Evolutionary conservation across 495 filamentous ascomycete species (phyloP).

Genomic region (Aspergillus sparsus): DNA sequence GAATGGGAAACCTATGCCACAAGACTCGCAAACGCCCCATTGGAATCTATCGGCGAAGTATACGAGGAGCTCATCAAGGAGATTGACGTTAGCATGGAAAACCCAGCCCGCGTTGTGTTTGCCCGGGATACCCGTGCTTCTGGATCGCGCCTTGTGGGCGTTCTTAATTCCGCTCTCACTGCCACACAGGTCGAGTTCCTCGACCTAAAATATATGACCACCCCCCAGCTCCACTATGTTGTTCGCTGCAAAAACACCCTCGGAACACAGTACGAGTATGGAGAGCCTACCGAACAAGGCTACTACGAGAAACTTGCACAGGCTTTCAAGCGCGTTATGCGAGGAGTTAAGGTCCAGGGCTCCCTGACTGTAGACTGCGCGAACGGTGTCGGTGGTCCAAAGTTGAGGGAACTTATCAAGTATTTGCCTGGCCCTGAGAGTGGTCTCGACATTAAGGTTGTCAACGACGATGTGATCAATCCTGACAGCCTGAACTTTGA

Average conservation of each 20-base stretch:
- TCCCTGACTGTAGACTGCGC: conserved; percentile 88
- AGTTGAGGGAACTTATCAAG: conserved; percentile 84
- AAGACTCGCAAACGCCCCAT: conserved; percentile 76
- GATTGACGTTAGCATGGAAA: conserved; percentile 70
- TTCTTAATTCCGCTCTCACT: conserved; percentile 74
- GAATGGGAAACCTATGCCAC: conserved; percentile 92
- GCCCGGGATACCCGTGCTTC: conserved; percentile 93
- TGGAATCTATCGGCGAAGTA: conserved; percentile 69
- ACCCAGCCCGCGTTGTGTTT: conserved; percentile 78
- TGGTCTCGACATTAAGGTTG: conserved; percentile 75
- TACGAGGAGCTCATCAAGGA: conserved; percentile 72
- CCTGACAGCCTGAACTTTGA: conserved; percentile 87
- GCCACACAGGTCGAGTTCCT: conserved; percentile 69
- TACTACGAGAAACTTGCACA: conserved; percentile 90
- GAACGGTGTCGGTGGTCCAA: conserved; percentile 94
- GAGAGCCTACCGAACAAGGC: conserved; percentile 81
- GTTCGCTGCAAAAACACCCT: conserved; percentile 93
- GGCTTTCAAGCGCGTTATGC: conserved; percentile 80
- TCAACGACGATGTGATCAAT: conserved; percentile 88
- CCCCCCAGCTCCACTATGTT: conserved; percentile 94
- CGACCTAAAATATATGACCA: conserved; percentile 88
- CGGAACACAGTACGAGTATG: conserved; percentile 77
- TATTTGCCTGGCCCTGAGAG: conserved; percentile 64
- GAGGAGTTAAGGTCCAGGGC: conserved; percentile 68
- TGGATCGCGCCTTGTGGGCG: conserved; percentile 75